These are phyloP conservation scores for Xylaria venustula DNA, from an alignment of 495 filamentous ascomycete genomes.

Conservation along the genomic window DNA sequence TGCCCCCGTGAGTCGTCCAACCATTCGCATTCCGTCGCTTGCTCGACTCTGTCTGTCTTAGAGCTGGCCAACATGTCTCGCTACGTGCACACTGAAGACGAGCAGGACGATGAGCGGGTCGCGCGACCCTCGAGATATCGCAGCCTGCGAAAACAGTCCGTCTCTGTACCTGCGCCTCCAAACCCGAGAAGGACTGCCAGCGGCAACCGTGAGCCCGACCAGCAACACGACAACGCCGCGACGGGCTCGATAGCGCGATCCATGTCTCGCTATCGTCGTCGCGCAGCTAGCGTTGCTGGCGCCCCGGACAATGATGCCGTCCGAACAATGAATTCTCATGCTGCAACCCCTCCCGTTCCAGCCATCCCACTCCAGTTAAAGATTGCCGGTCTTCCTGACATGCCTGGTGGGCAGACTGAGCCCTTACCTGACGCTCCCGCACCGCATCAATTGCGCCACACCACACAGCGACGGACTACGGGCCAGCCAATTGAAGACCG, in stretches of 20 bases:
- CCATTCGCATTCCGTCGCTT: not conserved
- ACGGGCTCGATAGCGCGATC: conserved; percentile 47
- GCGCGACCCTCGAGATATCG: conserved; percentile 12
- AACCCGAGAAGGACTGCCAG: not conserved
- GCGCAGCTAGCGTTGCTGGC: conserved; percentile 19
- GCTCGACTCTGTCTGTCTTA: not conserved
- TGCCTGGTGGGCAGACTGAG: not conserved
- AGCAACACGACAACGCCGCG: conserved; percentile 14
- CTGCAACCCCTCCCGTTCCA: conserved; percentile 34
- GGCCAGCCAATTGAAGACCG: not conserved
- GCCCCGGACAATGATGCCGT: conserved; percentile 22
- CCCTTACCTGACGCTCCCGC: not conserved
- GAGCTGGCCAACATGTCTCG: not conserved
- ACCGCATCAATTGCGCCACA: conserved; percentile 21
- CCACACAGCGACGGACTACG: not conserved
- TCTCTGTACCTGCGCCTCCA: not conserved
- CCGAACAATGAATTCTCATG: conserved; percentile 29
- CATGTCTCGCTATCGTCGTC: conserved; percentile 59
- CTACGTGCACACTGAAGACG: not conserved
- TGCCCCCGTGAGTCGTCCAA: not conserved
- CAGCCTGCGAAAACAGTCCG: conserved; percentile 9
- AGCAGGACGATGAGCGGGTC: conserved; percentile 8
- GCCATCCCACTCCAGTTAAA: conserved; percentile 22
- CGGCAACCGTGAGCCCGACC: not conserved
- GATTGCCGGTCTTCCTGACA: conserved; percentile 14